A percentile compares a stretch with the other conserved stretches of the same genome.
phyloP scores from a whole-genome alignment of 2,329 filamentous ascomycete species.

The Byssochlamys sp. region DNA sequence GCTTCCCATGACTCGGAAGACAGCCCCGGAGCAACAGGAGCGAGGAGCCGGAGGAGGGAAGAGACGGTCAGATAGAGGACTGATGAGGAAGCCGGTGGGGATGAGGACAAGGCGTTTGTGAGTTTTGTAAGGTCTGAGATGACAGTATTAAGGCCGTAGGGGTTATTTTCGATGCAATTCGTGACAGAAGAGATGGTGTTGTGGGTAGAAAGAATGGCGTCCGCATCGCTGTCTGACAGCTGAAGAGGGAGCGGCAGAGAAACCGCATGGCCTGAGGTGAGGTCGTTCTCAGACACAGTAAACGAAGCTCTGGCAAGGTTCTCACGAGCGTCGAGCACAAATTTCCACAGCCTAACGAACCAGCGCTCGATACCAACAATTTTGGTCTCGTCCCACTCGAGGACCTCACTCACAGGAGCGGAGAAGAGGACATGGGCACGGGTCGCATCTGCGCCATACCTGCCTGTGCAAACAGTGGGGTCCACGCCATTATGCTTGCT shows the following conservation, averaged over 20 bases:
- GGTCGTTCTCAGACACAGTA: slow-evolving; percentile 11
- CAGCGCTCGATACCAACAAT: slow-evolving; percentile 74
- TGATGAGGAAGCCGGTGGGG: slow-evolving; percentile 31
- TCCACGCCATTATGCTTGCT: slow-evolving; percentile 89
- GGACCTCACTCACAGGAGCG: slow-evolving; percentile 69
- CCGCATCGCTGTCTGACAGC: slow-evolving; percentile 26
- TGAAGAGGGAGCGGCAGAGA: slow-evolving; percentile 19
- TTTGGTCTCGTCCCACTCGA: slow-evolving; percentile 80
- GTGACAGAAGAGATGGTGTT: slow-evolving; percentile 58
- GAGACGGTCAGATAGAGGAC: slow-evolving; percentile 39
- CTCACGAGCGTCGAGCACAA: slow-evolving; percentile 36
- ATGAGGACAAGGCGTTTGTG: slow-evolving; percentile 57
- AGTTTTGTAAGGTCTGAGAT: slow-evolving; percentile 75
- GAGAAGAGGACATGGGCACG: slow-evolving; percentile 83
- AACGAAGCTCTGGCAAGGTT: slow-evolving; percentile 15
- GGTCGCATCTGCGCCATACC: slow-evolving; percentile 73
- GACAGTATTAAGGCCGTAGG: slow-evolving; percentile 72
- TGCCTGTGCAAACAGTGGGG: slow-evolving; percentile 60
- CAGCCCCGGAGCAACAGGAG: slow-evolving; percentile 70
- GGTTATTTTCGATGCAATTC: slow-evolving; percentile 56
- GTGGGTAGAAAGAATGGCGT: slow-evolving; percentile 59
- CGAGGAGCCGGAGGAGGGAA: slow-evolving; percentile 60
- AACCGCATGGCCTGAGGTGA: slow-evolving; percentile 15
- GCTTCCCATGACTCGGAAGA: slow-evolving; percentile 70
- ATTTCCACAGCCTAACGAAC: slow-evolving; percentile 58